Percentiles rank a stretch among this genome's conserved stretches.
Evolutionary conservation across 2,329 filamentous ascomycete species (phyloP).

Genomic region (Laburnicola sp.): DNA sequence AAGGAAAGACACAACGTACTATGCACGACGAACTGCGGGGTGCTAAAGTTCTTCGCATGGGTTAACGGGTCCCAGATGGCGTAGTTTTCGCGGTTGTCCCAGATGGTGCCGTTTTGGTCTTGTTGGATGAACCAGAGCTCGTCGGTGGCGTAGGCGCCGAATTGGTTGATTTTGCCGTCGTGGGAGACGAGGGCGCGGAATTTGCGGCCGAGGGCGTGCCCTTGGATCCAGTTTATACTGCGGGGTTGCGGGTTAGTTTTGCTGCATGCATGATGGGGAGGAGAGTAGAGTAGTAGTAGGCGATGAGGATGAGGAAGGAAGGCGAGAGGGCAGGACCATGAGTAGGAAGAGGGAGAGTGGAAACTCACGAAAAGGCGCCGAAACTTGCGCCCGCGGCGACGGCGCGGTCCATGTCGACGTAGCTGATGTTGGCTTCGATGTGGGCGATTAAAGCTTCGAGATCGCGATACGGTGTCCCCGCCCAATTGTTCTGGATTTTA

Average conservation of each 20-base stretch:
- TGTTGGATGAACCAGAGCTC: constrained; percentile 58
- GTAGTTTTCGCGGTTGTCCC: constrained; percentile 53
- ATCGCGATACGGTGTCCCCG: constrained; percentile 79
- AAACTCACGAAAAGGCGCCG: constrained; percentile 47
- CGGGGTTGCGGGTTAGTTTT: background rate
- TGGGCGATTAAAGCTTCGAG: constrained; percentile 78
- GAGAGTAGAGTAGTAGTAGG: no score
- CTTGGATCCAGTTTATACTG: constrained; percentile 78
- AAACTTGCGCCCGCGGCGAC: constrained; percentile 70
- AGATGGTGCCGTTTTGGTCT: constrained; percentile 47
- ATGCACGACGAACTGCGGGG: constrained; percentile 87
- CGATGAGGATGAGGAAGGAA: no score
- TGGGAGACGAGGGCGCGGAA: constrained; percentile 89
- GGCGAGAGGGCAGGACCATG: no score
- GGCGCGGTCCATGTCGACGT: constrained; percentile 70
- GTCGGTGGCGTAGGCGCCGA: constrained; percentile 53
- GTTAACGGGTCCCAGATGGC: constrained; percentile 61
- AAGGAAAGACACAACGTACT: constrained; percentile 48
- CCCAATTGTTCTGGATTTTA: constrained; percentile 79
- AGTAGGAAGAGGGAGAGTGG: background rate
- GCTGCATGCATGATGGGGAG: no score
- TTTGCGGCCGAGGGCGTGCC: constrained; percentile 75
- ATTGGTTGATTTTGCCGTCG: constrained; percentile 74
- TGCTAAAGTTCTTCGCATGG: constrained; percentile 70
- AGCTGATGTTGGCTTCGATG: constrained; percentile 65